phyloP scores from a whole-genome alignment of 2,329 filamentous ascomycete genomes.

The Madurella fahalii region DNA sequence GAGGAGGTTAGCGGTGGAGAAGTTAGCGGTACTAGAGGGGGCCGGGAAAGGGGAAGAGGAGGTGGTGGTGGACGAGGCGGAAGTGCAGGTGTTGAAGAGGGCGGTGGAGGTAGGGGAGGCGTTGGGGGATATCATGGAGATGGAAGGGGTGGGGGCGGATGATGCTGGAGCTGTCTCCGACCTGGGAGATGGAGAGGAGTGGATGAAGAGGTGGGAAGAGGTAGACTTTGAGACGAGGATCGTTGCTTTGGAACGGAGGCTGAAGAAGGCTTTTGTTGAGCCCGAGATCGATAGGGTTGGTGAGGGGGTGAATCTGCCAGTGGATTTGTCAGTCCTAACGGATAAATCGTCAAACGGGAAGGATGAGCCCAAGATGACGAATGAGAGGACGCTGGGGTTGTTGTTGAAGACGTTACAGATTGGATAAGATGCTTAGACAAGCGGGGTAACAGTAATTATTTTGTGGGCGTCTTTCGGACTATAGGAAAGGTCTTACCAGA shows the following conservation, averaged over 20 bases:
- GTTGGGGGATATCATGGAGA: neutral
- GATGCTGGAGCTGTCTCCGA: neutral
- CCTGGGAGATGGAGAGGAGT: neutral
- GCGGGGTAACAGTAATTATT: neutral
- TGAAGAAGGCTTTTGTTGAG: neutral
- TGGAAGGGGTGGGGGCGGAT: neutral
- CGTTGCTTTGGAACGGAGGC: neutral
- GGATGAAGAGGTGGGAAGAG: neutral
- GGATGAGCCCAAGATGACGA: constrained; percentile 14
- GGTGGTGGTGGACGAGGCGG: neutral
- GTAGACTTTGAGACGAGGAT: neutral
- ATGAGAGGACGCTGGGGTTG: constrained; percentile 10
- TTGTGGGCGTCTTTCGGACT: too few relatives aligned
- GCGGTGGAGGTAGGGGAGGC: neutral
- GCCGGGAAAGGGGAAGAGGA: neutral
- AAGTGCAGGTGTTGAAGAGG: neutral
- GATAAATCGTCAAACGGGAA: constrained; percentile 7
- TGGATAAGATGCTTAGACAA: constrained; percentile 5
- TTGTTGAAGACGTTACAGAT: constrained; percentile 8
- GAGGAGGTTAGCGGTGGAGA: neutral
- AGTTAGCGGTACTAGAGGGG: neutral
- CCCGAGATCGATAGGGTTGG: neutral
- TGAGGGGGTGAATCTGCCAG: constrained; percentile 8
- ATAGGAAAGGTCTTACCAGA: too few relatives aligned
- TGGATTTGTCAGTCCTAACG: constrained; percentile 15